Conservation (phyloP, 176 grass and related monocot species). For the Aegilops tauschii region DNA sequence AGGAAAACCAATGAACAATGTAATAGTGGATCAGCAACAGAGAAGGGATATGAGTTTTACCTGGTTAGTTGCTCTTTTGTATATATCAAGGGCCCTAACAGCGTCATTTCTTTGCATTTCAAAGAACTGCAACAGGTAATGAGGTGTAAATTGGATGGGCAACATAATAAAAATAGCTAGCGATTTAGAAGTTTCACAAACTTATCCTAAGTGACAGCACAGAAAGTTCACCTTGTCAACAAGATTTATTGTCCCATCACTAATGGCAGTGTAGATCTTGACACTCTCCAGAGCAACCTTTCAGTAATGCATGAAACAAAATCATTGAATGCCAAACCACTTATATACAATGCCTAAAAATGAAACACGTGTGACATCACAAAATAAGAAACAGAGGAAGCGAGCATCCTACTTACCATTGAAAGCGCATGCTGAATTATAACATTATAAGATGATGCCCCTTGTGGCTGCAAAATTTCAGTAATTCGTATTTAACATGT, state of each 20-base stretch:
- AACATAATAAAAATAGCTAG: conserved; percentile 27
- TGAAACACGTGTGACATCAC: background rate
- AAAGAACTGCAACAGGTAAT: conserved; percentile 76
- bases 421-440: conserved; percentile 96
- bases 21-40: background rate
- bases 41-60: conserved; percentile 34
- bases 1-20: background rate
- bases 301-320: conserved; percentile 43
- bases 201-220: background rate
- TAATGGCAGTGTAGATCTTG: conserved; percentile 96
- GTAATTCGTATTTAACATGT: conserved; percentile 23
- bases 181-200: background rate
- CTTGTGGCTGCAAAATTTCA: conserved; percentile 73
- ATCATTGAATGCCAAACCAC: conserved; percentile 24
- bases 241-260: conserved; percentile 86
- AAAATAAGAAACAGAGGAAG: conserved; percentile 2
- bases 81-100: conserved; percentile 93
- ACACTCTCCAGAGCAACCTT: conserved; percentile 92
- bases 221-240: conserved; percentile 85
- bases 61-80: conserved; percentile 94
- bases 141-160: conserved; percentile 23
- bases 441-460: conserved; percentile 76
- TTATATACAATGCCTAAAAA: conserved; percentile 12
- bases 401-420: conserved; percentile 53
- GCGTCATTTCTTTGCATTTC: conserved; percentile 97